Evolutionary conservation across 352 stramenopile genomes (phyloP), one percentile per base, ranked within the genome.

Genomic region (Pseudoperonospora humuli): DNA sequence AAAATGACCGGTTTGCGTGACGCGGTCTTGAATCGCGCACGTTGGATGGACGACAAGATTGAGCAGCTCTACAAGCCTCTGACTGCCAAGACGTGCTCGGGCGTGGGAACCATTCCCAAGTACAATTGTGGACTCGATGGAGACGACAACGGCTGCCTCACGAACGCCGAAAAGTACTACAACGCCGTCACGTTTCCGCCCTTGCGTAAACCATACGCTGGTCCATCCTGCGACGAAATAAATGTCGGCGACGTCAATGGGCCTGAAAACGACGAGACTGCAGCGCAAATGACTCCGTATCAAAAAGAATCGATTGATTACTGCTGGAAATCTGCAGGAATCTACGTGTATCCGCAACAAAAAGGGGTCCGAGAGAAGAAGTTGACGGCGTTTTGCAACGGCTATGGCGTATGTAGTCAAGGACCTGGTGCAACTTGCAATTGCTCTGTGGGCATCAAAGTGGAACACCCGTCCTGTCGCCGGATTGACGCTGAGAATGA

Each of bases 11-110:
- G 61, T 1, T 54, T 90, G 10, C 71, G 75, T 21, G 27, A 57
- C 0, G 50, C 70, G 0, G 70, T 86, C 11, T 27, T 87, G 2
- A 57, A 50, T 4, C 72, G 77, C 21, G 72, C 68, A 4, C 58
- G 50, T 26, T 90, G 77, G 77, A 86, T 90, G 77, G 77, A 90
- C 23, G 64, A 58, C 33, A 70, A 70, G 25, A 84, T 90, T 33
- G 66, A 70, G 24, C 23, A 68, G 20, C 54, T 90, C 2, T 90
- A 84, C 67, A 84, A 85, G 49, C 36, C 50, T 33, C 59, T 88
- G 13, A 50, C 77, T 43, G 69, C 60, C 0, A 26, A 52, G 17
- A 77, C 67, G 10, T 88, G 76, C 45, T 80, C 68, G 20, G 73
- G 69, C 24, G 70, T 88, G 3, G 76, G 76, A 4, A 46, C 58